Base-by-base conservation (phyloP, 345 rosid genomes). In the Gossypium anomalum region DNA sequence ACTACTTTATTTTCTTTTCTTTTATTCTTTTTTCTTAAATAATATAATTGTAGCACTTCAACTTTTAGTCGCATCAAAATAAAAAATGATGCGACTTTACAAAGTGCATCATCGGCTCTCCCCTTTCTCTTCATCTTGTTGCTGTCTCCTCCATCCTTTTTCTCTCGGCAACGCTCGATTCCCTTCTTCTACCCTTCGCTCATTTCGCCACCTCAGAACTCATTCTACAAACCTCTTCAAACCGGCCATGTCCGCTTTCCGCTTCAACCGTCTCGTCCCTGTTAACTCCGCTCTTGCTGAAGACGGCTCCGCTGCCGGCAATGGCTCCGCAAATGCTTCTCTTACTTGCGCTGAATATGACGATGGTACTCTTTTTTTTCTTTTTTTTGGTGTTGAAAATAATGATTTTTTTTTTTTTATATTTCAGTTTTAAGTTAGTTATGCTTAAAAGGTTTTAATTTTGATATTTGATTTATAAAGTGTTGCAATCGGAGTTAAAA, bases 41-140 rank as follows among this genome's bases (percentile, higher is more conserved):
- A 34, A 34, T 34, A 34, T 34, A 34, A 34, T 34, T 34, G 41
- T 34, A 34, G 7, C 41, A 56, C 13, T 56, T 56, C 23, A 56
- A 23, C 16, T 58, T 58, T 23, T 57, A 22, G 63, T 23, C n/a
- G n/a, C n/a, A 25, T 25, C 41, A 25, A 22, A 48, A 59, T 69
- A 57, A 19, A 56, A 56, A 48, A 82, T 83, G 88, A 83, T 82
- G 74, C 87, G 89, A 34, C 58, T 88, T 55, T 78, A 82, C 77
- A 85, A 87, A 86, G 86, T 81, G 53, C 79, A 58, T 72, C 86
- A 85, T 80, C 85, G 87, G 67, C 70, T 85, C 69, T 80, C 89
- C 67, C 78, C 83, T 52, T 9, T 9, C 23, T 64, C 82, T 49
- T 79, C 7, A 5, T 34, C 84, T 25, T 14, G 3, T 2, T 60